A percentile compares a stretch with the other conserved stretches of the same genome.
These are phyloP conservation scores for Harringtonia lauricola DNA, from an alignment of 2,329 filamentous ascomycete species.

Conservation along the genomic window DNA sequence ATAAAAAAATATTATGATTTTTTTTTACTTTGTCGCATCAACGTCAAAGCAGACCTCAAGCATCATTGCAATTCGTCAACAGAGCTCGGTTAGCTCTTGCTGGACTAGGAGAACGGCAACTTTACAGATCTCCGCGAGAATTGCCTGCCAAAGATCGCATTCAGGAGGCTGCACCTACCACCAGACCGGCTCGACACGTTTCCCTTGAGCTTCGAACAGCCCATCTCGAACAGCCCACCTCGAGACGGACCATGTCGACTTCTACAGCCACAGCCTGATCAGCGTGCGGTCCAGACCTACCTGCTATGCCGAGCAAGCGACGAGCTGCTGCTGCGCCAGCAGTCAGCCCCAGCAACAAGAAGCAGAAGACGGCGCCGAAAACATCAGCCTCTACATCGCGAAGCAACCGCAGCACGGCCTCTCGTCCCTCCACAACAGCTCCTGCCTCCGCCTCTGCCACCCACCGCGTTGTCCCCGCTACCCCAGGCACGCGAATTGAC, in stretches of 20 bases:
- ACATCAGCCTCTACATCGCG: not conserved
- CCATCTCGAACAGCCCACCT: too few relatives aligned
- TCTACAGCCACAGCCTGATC: too few relatives aligned
- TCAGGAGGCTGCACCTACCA: too few relatives aligned
- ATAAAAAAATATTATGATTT: not conserved
- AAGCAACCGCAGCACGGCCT: not conserved
- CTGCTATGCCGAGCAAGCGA: not conserved
- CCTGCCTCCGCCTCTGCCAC: not conserved
- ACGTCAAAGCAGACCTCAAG: not conserved
- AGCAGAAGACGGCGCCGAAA: slow-evolving; percentile 2
- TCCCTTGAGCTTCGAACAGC: too few relatives aligned
- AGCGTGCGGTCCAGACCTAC: too few relatives aligned
- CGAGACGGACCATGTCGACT: too few relatives aligned
- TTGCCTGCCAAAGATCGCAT: too few relatives aligned
- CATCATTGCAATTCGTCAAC: not conserved
- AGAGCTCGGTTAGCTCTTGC: too few relatives aligned
- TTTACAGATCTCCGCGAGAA: too few relatives aligned
- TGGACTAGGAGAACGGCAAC: too few relatives aligned
- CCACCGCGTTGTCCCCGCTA: slow-evolving; percentile 3
- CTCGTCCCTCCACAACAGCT: too few relatives aligned
- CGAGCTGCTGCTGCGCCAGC: not conserved
- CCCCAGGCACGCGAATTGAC: slow-evolving; percentile 2
- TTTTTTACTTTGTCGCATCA: not conserved
- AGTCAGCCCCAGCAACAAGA: slow-evolving; percentile 2
- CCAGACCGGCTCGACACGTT: too few relatives aligned